Evolutionary conservation across 371 early-diverging fungal genomes (phyloP).

Genomic region (Mucor lusitanicus): DNA sequence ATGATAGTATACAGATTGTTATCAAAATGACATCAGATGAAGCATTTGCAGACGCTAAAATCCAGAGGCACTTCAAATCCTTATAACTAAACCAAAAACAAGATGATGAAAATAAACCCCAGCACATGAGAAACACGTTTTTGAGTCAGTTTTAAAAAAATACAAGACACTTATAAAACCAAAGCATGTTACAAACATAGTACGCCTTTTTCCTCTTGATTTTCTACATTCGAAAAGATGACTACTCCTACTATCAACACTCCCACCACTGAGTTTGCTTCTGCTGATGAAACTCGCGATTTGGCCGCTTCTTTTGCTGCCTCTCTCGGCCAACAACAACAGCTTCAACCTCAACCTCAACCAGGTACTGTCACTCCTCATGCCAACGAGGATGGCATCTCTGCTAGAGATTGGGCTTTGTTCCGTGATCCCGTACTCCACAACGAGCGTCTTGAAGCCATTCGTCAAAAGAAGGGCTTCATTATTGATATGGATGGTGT

Average conservation of each 20-base stretch:
- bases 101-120: constrained; percentile 11
- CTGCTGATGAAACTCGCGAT: constrained; percentile 22
- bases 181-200: not conserved
- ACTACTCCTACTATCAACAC: constrained; percentile 3
- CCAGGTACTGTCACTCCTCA: not conserved
- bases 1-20: not conserved
- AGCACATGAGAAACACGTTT: constrained; percentile 15
- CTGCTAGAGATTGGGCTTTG: constrained; percentile 44
- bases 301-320: constrained; percentile 32
- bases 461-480: constrained; percentile 65
- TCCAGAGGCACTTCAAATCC: constrained; percentile 5
- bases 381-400: constrained; percentile 23
- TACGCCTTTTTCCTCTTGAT: not conserved
- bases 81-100: constrained; percentile 8
- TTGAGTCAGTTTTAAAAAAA: constrained; percentile 2
- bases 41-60: not conserved
- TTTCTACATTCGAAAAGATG: constrained; percentile 2
- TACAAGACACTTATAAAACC: not conserved
- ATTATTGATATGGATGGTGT: constrained; percentile 76
- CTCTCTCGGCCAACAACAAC: constrained; percentile 13
- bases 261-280: constrained; percentile 9
- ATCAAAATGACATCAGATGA: constrained; percentile 8
- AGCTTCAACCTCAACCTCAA: not conserved
- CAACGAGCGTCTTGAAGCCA: constrained; percentile 50
- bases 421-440: constrained; percentile 47